These are phyloP conservation scores for Crithidia mellificae DNA, from an alignment of 208 protist species.

Conservation along the genomic window DNA sequence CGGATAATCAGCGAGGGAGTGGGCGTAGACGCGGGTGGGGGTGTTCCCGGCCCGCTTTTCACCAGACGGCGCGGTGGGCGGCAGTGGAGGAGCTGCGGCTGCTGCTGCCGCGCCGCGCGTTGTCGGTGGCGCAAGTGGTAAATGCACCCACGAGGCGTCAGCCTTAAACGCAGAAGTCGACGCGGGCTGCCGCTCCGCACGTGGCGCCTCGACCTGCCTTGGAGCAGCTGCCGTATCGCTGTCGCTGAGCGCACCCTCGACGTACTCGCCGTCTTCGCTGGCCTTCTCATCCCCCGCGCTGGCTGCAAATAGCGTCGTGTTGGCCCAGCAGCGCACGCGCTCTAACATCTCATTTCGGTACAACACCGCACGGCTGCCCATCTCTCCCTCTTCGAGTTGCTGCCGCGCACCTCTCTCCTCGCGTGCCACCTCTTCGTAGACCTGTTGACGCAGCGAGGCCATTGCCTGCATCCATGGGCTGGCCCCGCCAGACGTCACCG, in stretches of 20 bases:
- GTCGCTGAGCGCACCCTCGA: neutral
- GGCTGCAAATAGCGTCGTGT: neutral
- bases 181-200: neutral
- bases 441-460: slow-evolving; percentile 19
- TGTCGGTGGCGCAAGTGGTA: neutral
- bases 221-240: neutral
- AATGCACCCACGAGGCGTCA: neutral
- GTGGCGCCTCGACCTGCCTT: neutral
- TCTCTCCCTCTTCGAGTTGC: slow-evolving; percentile 25
- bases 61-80: neutral
- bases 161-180: neutral
- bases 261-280: neutral
- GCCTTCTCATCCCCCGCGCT: neutral
- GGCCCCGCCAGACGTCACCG: slow-evolving; percentile 8
- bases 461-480: slow-evolving; percentile 37
- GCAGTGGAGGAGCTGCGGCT: neutral
- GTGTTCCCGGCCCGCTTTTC: neutral
- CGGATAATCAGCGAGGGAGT: slow-evolving; percentile 17
- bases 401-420: slow-evolving; percentile 30
- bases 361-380: slow-evolving; percentile 24
- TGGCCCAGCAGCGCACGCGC: slow-evolving; percentile 21
- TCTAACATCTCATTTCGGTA: slow-evolving; percentile 30
- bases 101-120: no score
- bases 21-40: slow-evolving; percentile 16
- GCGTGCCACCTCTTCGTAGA: slow-evolving; percentile 13